Evolutionary conservation across 805 yeast species (phyloP).

Genomic region (Lipomyces mesembrius): DNA sequence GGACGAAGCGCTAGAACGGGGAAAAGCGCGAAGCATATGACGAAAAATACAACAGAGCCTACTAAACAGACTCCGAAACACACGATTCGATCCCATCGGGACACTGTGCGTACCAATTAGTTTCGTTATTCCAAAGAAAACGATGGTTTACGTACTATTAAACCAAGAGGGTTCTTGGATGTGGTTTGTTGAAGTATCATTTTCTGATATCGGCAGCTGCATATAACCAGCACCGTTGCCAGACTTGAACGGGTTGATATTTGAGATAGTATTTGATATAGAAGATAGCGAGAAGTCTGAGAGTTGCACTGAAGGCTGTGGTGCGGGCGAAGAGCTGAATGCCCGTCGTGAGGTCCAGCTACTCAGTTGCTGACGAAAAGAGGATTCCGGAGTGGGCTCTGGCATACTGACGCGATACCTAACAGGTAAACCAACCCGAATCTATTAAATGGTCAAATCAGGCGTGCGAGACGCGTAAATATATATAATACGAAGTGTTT

Average conservation of each 20-base stretch:
- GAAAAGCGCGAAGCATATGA: constrained; percentile 77
- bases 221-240: constrained; percentile 49
- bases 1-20: constrained; percentile 91
- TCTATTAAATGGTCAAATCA: not conserved
- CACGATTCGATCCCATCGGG: constrained; percentile 78
- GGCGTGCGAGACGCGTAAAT: not conserved
- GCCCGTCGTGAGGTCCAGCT: constrained; percentile 33
- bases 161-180: constrained; percentile 74
- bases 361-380: constrained; percentile 35
- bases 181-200: constrained; percentile 51
- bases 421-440: too few species aligned
- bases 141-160: constrained; percentile 40
- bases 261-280: constrained; percentile 20
- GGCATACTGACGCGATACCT: constrained; percentile 2
- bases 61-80: constrained; percentile 77
- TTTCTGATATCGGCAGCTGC: constrained; percentile 66
- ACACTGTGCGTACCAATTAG: constrained; percentile 41
- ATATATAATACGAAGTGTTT: not conserved
- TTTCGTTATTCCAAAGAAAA: not conserved
- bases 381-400: constrained; percentile 19
- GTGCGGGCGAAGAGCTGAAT: constrained; percentile 19
- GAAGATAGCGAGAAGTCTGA: constrained; percentile 27
- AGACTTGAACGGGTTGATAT: constrained; percentile 31
- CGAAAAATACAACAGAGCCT: constrained; percentile 80
- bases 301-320: constrained; percentile 20